phyloP scores from a whole-genome alignment of 352 stramenopile species.

The Pythium dissotocum region DNA sequence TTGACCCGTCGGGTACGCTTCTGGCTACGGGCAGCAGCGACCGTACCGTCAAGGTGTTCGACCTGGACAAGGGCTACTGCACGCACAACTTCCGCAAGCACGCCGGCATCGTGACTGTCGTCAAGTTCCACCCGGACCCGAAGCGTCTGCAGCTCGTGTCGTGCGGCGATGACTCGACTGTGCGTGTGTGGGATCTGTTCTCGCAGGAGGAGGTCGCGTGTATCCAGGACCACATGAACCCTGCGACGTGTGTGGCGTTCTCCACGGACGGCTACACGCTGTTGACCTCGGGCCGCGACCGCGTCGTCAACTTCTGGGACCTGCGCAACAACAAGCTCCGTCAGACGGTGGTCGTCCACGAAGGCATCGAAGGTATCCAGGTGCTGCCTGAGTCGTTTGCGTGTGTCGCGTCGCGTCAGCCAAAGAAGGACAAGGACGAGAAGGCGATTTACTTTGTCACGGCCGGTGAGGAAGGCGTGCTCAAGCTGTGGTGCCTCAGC shows the following conservation, averaged over 20 bases:
- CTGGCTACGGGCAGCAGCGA: constrained; percentile 96
- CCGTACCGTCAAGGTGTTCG: constrained; percentile 94
- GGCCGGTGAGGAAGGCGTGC: constrained; percentile 89
- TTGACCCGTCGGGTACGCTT: constrained; percentile 91
- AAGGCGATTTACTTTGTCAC: constrained; percentile 90
- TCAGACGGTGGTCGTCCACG: constrained; percentile 94
- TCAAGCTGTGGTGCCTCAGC: constrained; percentile 76
- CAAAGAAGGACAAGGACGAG: constrained; percentile 40
- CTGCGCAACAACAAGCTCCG: constrained; percentile 78
- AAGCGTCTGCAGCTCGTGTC: constrained; percentile 73
- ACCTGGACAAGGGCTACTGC: constrained; percentile 91
- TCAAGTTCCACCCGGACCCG: constrained; percentile 81
- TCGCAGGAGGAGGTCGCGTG: constrained; percentile 82
- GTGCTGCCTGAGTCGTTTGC: constrained; percentile 77
- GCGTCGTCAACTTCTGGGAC: constrained; percentile 92
- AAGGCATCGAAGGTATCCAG: constrained; percentile 93
- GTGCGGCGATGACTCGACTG: constrained; percentile 67
- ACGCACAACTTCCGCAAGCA: constrained; percentile 94
- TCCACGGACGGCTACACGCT: constrained; percentile 82
- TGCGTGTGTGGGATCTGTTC: constrained; percentile 88
- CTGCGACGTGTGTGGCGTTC: constrained; percentile 93
- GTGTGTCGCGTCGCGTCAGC: constrained; percentile 36
- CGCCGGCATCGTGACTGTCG: constrained; percentile 83
- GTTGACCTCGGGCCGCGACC: constrained; percentile 91
- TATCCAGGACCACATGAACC: constrained; percentile 95